Evolutionary conservation across 345 rosid species (phyloP).

Genomic region (Rhodomyrtus tomentosa): DNA sequence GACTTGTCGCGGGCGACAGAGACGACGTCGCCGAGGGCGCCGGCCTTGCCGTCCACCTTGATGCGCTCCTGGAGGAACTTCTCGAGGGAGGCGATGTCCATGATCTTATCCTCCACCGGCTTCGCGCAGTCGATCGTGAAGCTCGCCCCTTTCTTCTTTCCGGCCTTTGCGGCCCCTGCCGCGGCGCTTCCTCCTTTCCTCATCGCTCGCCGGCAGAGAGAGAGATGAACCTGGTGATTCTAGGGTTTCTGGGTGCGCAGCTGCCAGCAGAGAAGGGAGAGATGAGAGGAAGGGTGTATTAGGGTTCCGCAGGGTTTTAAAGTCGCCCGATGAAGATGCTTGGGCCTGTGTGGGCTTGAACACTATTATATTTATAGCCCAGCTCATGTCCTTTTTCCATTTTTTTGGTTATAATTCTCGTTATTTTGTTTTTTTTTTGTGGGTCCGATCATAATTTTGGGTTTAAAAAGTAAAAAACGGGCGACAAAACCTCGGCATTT

Average conservation of each 20-base stretch:
- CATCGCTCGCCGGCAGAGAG: background rate
- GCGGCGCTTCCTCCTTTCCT: constrained; percentile 3
- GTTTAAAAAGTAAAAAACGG: background rate
- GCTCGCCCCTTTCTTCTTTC: constrained; percentile 37
- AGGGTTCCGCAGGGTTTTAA: background rate
- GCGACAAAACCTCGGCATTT: background rate
- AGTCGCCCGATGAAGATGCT: background rate
- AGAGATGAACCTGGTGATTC: background rate
- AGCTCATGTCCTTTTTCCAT: background rate
- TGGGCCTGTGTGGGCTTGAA: background rate
- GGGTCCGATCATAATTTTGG: background rate
- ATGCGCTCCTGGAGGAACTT: constrained; percentile 43
- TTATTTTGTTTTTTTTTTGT: too few species aligned
- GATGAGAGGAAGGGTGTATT: background rate
- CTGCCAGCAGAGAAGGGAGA: background rate
- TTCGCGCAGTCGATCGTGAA: constrained; percentile 30
- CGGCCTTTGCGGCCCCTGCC: background rate
- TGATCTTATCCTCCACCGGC: constrained; percentile 38
- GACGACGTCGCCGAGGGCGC: constrained; percentile 28
- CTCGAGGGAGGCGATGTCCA: constrained; percentile 40
- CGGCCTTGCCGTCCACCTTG: constrained; percentile 42
- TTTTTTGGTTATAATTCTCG: background rate
- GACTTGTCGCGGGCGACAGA: constrained; percentile 28
- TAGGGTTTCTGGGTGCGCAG: background rate
- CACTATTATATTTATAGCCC: background rate